These are phyloP conservation scores for Cyberlindnera suaveolens DNA, from an alignment of 805 yeast species.

Conservation along the genomic window DNA sequence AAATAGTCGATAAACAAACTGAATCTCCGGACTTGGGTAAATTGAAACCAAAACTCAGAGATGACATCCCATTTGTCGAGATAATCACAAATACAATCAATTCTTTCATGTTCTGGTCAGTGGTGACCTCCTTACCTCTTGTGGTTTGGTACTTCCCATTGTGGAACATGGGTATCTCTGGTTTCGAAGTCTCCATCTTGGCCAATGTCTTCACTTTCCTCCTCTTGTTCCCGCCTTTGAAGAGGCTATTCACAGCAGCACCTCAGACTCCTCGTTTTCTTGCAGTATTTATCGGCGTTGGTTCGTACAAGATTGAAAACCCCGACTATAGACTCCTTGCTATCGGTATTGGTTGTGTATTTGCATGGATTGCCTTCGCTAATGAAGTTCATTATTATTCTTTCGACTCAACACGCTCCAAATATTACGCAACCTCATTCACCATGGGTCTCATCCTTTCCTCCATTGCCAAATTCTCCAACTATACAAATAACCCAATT, in stretches of 20 bases:
- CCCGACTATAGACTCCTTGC: constrained; percentile 68
- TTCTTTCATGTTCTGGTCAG: constrained; percentile 81
- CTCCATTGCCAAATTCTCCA: constrained; percentile 66
- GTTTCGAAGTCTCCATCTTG: constrained; percentile 73
- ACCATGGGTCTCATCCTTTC: constrained; percentile 68
- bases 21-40: constrained; percentile 1
- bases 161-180: constrained; percentile 97
- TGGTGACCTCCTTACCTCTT: constrained; percentile 70
- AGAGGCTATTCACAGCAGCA: constrained; percentile 30
- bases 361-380: constrained; percentile 54
- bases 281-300: constrained; percentile 63
- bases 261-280: constrained; percentile 52
- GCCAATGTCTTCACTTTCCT: constrained; percentile 55
- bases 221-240: constrained; percentile 39
- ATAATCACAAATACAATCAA: constrained; percentile 47
- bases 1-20: constrained; percentile 12
- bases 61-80: constrained; percentile 27
- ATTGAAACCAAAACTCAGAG: constrained; percentile 16
- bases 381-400: constrained; percentile 25
- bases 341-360: constrained; percentile 59
- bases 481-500: constrained; percentile 83
- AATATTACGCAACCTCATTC: constrained; percentile 43
- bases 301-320: constrained; percentile 58
- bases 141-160: constrained; percentile 96
- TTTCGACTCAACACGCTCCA: constrained; percentile 16